A percentile compares a stretch with the other conserved stretches of the same genome.
Conservation (phyloP, 2,329 filamentous ascomycete species). For the Ceratocystis ficicola region DNA sequence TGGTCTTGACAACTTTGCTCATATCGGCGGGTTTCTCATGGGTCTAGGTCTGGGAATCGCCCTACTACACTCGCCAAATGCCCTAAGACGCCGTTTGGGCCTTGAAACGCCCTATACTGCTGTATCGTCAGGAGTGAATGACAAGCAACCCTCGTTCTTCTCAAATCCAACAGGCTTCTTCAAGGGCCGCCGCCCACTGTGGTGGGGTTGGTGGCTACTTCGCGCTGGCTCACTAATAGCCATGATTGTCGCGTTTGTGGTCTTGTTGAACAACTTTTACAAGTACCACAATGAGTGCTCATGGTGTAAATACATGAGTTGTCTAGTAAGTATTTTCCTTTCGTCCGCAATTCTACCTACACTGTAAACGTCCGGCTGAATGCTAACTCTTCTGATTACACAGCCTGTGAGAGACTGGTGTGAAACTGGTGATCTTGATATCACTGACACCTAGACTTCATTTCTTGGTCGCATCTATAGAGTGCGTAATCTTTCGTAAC, state of each 20-base stretch:
- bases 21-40: slow-evolving; percentile 93
- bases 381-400: slow-evolving; percentile 25
- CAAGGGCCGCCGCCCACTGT: slow-evolving; percentile 79
- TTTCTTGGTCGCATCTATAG: not conserved
- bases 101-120: slow-evolving; percentile 59
- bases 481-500: not conserved
- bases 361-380: not conserved
- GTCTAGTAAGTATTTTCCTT: slow-evolving; percentile 56
- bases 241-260: slow-evolving; percentile 74
- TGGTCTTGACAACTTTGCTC: slow-evolving; percentile 90
- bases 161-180: slow-evolving; percentile 67
- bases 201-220: slow-evolving; percentile 97
- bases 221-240: slow-evolving; percentile 64
- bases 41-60: slow-evolving; percentile 77
- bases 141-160: slow-evolving; percentile 44
- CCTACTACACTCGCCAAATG: slow-evolving; percentile 76
- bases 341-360: not conserved
- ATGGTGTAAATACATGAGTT: slow-evolving; percentile 95
- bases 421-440: slow-evolving; percentile 34
- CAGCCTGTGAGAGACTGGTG: slow-evolving; percentile 59
- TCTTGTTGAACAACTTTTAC: slow-evolving; percentile 88
- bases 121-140: slow-evolving; percentile 42
- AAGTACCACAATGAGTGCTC: slow-evolving; percentile 59
- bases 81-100: slow-evolving; percentile 61
- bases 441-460: slow-evolving; percentile 18